Evolutionary conservation across 2,329 filamentous ascomycete genomes (phyloP).

Genomic region (Colletotrichum filicis): DNA sequence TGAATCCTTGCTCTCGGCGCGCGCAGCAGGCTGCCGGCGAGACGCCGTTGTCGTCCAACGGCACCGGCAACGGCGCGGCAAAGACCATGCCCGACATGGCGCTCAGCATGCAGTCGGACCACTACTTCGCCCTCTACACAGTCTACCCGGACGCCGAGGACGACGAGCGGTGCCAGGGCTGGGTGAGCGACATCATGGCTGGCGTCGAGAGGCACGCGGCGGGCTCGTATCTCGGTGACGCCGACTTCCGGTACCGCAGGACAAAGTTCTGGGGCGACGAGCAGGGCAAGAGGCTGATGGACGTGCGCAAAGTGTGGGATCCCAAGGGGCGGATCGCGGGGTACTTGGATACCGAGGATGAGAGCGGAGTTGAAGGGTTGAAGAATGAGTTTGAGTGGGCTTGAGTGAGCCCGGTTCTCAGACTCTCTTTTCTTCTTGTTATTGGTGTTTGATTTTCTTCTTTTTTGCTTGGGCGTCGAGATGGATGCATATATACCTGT

Average conservation of each 20-base stretch:
- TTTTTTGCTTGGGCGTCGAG: too few species aligned
- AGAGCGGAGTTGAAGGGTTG: constrained; percentile 55
- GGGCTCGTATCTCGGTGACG: constrained; percentile 65
- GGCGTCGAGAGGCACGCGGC: constrained; percentile 51
- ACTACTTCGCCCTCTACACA: constrained; percentile 65
- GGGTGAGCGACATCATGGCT: constrained; percentile 55
- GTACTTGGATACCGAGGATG: constrained; percentile 58
- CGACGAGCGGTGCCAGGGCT: constrained; percentile 54
- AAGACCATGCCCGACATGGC: constrained; percentile 59
- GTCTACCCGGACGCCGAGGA: constrained; percentile 59
- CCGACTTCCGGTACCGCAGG: constrained; percentile 60
- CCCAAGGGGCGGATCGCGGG: constrained; percentile 49
- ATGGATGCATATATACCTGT: neutral
- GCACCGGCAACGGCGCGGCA: constrained; percentile 38
- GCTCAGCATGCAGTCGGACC: constrained; percentile 63
- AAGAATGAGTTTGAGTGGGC: constrained; percentile 52
- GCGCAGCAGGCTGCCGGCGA: neutral
- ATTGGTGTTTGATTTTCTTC: too few species aligned
- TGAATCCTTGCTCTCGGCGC: constrained; percentile 56
- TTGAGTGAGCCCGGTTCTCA: neutral
- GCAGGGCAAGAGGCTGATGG: constrained; percentile 52
- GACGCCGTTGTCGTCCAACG: constrained; percentile 34
- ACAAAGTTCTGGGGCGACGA: constrained; percentile 60
- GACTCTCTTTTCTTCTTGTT: too few species aligned
- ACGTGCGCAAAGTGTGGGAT: constrained; percentile 56